phyloP scores from a whole-genome alignment of 2,329 filamentous ascomycete species.

The Magnaporthiopsis poae region DNA sequence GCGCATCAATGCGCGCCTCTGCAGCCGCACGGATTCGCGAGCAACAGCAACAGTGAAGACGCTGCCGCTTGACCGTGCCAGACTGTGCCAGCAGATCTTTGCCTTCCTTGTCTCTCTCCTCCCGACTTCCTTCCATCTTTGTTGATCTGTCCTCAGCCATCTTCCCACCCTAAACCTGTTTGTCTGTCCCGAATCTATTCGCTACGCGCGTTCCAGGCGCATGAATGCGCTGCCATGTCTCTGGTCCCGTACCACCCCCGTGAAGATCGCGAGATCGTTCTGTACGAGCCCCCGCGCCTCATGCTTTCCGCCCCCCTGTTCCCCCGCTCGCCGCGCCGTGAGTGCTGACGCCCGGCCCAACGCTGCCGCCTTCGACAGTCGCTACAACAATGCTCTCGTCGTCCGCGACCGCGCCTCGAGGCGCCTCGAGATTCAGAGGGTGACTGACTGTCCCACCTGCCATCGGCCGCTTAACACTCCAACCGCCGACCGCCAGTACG shows the following conservation, averaged over 20 bases:
- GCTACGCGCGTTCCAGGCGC: background rate
- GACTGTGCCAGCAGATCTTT: background rate
- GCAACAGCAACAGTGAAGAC: background rate
- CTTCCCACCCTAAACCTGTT: background rate
- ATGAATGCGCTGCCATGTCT: constrained; percentile 36
- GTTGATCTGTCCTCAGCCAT: too few relatives aligned
- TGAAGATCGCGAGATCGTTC: constrained; percentile 67
- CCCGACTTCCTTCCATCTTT: background rate
- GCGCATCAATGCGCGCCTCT: background rate
- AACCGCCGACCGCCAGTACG: constrained; percentile 38
- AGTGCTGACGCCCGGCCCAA: background rate
- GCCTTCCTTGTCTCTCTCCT: background rate
- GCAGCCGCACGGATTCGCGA: background rate
- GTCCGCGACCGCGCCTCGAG: constrained; percentile 78
- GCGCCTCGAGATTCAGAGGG: constrained; percentile 69
- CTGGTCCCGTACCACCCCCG: constrained; percentile 66
- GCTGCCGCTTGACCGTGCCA: background rate
- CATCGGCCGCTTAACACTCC: constrained; percentile 57
- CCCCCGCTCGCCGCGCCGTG: background rate
- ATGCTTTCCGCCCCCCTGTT: constrained; percentile 3
- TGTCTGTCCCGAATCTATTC: background rate
- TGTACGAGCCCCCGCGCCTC: constrained; percentile 46
- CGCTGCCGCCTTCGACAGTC: constrained; percentile 41
- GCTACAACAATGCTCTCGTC: constrained; percentile 85
- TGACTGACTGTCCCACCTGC: constrained; percentile 83